Evolutionary conservation across 768 basidiomycete genomes (phyloP).

Genomic region (Boletus huronensis): DNA sequence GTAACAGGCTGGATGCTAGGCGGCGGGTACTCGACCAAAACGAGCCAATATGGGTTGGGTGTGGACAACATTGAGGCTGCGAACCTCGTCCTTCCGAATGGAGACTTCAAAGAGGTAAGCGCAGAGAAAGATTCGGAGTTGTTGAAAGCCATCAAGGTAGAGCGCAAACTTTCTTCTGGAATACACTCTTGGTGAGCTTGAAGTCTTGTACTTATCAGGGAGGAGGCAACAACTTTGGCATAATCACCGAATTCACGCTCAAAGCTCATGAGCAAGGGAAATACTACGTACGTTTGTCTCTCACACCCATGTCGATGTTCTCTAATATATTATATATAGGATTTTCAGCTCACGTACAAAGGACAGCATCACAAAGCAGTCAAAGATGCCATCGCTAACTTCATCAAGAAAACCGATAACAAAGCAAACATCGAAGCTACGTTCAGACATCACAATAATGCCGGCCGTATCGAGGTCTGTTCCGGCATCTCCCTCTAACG

Average conservation of each 20-base stretch:
- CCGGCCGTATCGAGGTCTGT: neutral
- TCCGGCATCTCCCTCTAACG: neutral
- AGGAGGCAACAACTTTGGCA: conserved; percentile 29
- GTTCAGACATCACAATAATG: neutral
- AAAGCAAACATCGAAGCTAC: conserved; percentile 7
- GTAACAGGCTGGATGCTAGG: conserved; percentile 33
- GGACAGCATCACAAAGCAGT: neutral
- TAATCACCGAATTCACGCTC: conserved; percentile 25
- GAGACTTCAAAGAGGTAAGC: conserved; percentile 10
- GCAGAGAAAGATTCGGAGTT: neutral
- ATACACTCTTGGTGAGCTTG: neutral
- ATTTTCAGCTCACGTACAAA: conserved; percentile 1
- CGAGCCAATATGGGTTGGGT: conserved; percentile 32
- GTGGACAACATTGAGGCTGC: conserved; percentile 32
- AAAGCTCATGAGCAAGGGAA: conserved; percentile 11
- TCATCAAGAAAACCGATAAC: neutral
- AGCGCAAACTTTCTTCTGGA: too few species aligned
- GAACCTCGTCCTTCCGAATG: conserved; percentile 31
- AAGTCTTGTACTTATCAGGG: conserved; percentile 3
- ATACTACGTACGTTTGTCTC: conserved; percentile 1
- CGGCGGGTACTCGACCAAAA: conserved; percentile 34
- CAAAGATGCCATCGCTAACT: conserved; percentile 2
- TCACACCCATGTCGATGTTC: neutral
- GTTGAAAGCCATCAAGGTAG: conserved; percentile 3
- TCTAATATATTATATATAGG: neutral